These are phyloP conservation scores for Geotrichum restrictum DNA, from an alignment of 1,139 yeast genomes.

Conservation along the genomic window DNA sequence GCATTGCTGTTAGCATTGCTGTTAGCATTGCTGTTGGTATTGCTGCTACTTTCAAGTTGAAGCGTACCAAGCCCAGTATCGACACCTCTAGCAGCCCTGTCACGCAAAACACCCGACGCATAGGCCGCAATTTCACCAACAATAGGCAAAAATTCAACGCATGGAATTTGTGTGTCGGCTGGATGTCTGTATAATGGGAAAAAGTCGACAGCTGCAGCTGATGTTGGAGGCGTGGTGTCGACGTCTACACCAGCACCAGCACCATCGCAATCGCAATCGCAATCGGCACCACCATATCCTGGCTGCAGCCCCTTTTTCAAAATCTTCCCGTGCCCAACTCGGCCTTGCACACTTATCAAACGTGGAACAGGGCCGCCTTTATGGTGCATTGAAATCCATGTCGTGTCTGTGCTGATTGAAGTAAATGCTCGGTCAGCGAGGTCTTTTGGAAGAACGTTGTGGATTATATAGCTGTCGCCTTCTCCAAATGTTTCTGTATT, in stretches of 20 bases:
- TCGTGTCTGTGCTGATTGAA: neutral
- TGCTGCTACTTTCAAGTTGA: no score
- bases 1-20: no score
- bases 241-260: slow-evolving; percentile 7
- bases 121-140: slow-evolving; percentile 17
- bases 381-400: slow-evolving; percentile 24
- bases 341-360: slow-evolving; percentile 25
- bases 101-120: slow-evolving; percentile 15
- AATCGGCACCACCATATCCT: neutral
- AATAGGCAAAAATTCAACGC: slow-evolving; percentile 17
- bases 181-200: slow-evolving; percentile 27
- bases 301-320: no score
- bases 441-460: slow-evolving; percentile 8
- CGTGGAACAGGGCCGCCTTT: slow-evolving; percentile 27
- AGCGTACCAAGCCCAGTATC: no score
- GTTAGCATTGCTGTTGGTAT: no score
- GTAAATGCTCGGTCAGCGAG: slow-evolving; percentile 12
- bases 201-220: no score
- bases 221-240: no score
- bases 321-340: neutral
- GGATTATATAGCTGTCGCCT: slow-evolving; percentile 15
- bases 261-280: neutral
- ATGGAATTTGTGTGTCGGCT: slow-evolving; percentile 22
- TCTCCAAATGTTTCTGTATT: slow-evolving; percentile 8
- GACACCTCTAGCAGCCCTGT: no score